Evolutionary conservation across 2,329 filamentous ascomycete species (phyloP).

Genomic region (Colletotrichum sp.): DNA sequence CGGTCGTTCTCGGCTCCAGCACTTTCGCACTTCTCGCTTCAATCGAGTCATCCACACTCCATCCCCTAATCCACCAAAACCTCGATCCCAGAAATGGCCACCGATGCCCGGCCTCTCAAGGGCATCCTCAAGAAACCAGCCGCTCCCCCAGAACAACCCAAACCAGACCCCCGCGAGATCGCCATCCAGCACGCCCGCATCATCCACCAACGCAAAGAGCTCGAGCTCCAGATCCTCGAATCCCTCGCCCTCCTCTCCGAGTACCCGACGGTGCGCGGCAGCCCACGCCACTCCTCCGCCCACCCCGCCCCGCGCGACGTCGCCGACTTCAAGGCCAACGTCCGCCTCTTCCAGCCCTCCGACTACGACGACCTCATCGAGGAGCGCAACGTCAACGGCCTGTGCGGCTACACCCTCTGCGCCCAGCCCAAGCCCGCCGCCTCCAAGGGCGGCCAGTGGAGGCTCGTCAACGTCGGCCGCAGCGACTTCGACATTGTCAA

Average conservation of each 20-base stretch:
- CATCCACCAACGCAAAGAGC: constrained; percentile 81
- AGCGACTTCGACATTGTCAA: constrained; percentile 71
- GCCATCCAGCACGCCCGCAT: constrained; percentile 83
- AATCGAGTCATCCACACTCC: neutral
- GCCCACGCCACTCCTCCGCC: constrained; percentile 43
- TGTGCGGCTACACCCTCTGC: constrained; percentile 87
- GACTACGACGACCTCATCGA: constrained; percentile 90
- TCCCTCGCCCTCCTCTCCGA: constrained; percentile 74
- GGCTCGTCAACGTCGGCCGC: constrained; percentile 59
- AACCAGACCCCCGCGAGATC: constrained; percentile 59
- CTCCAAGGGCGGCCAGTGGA: constrained; percentile 66
- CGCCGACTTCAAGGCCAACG: constrained; percentile 64
- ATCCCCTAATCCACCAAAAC: neutral
- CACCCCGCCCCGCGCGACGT: constrained; percentile 63
- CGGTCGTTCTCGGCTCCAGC: neutral
- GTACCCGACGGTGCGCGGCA: constrained; percentile 44
- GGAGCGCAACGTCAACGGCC: constrained; percentile 83
- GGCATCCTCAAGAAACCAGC: constrained; percentile 64
- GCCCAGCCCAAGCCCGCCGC: constrained; percentile 63
- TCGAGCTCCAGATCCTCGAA: constrained; percentile 75
- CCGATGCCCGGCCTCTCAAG: constrained; percentile 44
- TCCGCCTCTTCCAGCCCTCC: constrained; percentile 79
- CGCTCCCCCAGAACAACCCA: constrained; percentile 37
- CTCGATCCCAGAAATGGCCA: constrained; percentile 44
- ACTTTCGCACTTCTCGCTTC: neutral